phyloP scores from a whole-genome alignment of 225 moss, liverwort and hornwort species.

The Sphagnum tenellum region DNA sequence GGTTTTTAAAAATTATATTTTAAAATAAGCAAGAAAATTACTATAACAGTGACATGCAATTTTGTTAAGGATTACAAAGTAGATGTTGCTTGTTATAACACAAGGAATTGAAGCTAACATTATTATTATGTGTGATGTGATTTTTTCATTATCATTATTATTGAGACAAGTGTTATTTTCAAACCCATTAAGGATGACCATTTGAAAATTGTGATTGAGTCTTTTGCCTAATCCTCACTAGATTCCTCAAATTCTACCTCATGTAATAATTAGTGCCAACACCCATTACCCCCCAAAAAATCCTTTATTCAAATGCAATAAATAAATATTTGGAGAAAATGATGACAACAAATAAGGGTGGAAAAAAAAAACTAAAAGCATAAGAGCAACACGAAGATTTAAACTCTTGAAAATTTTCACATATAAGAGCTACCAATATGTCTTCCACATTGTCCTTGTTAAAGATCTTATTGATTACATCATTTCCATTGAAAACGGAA shows the following conservation, averaged over 20 bases:
- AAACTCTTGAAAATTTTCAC: no score
- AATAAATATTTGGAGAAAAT: no score
- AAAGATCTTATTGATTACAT: slow-evolving; percentile 50
- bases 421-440: slow-evolving; percentile 64
- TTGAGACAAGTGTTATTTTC: slow-evolving; percentile 64
- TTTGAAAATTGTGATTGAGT: slow-evolving; percentile 46
- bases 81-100: no score
- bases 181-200: slow-evolving; percentile 78
- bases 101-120: neutral
- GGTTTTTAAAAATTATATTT: no score
- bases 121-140: neutral
- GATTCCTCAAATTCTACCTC: slow-evolving; percentile 47
- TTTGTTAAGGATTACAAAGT: no score
- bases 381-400: no score
- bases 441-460: slow-evolving; percentile 63
- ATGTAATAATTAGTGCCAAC: slow-evolving; percentile 18
- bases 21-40: no score
- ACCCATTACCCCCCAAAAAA: neutral
- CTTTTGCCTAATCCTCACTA: slow-evolving; percentile 55
- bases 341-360: no score
- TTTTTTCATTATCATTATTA: slow-evolving; percentile 5
- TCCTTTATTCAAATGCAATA: neutral
- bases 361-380: no score
- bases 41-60: no score
- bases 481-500: slow-evolving; percentile 17